Conservation (phyloP, 2,329 filamentous ascomycete genomes). For the Xylariomycetidae sp. region DNA sequence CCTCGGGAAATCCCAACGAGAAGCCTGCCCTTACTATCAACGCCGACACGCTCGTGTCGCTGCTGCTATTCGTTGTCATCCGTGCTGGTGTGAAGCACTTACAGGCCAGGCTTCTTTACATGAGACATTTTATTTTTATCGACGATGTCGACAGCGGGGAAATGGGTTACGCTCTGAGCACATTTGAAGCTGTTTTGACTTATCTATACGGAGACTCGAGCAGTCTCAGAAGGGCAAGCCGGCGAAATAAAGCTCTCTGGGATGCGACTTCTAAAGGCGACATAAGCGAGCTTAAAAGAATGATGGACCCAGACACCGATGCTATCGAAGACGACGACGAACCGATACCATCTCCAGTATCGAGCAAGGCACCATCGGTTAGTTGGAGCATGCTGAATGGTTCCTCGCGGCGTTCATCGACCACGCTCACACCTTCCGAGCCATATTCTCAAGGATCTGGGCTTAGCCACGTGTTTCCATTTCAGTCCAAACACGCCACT, state of each 20-base stretch:
- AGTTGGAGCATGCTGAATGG: slow-evolving; percentile 45
- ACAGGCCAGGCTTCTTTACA: slow-evolving; percentile 86
- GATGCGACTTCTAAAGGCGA: slow-evolving; percentile 77
- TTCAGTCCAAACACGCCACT: slow-evolving; percentile 57
- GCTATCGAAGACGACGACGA: slow-evolving; percentile 40
- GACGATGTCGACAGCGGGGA: slow-evolving; percentile 97
- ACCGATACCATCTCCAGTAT: slow-evolving; percentile 30
- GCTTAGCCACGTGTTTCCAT: slow-evolving; percentile 86
- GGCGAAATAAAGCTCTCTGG: slow-evolving; percentile 83
- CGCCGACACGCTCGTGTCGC: slow-evolving; percentile 87
- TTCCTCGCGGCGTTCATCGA: slow-evolving; percentile 38
- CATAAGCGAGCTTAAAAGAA: slow-evolving; percentile 66
- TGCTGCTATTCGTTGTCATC: slow-evolving; percentile 89
- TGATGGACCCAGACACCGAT: slow-evolving; percentile 68
- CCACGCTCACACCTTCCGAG: slow-evolving; percentile 39
- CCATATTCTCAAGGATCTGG: slow-evolving; percentile 52
- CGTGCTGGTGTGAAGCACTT: slow-evolving; percentile 82
- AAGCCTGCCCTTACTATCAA: slow-evolving; percentile 61
- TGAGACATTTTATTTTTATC: slow-evolving; percentile 95
- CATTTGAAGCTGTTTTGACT: slow-evolving; percentile 87
- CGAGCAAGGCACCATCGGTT: slow-evolving; percentile 41
- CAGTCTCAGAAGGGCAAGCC: slow-evolving; percentile 77
- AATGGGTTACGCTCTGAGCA: slow-evolving; percentile 92
- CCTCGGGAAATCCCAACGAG: slow-evolving; percentile 37
- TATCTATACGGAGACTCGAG: slow-evolving; percentile 82